phyloP scores from a whole-genome alignment of 1,284 basidiomycete species.

The Ustilago trichophora region DNA sequence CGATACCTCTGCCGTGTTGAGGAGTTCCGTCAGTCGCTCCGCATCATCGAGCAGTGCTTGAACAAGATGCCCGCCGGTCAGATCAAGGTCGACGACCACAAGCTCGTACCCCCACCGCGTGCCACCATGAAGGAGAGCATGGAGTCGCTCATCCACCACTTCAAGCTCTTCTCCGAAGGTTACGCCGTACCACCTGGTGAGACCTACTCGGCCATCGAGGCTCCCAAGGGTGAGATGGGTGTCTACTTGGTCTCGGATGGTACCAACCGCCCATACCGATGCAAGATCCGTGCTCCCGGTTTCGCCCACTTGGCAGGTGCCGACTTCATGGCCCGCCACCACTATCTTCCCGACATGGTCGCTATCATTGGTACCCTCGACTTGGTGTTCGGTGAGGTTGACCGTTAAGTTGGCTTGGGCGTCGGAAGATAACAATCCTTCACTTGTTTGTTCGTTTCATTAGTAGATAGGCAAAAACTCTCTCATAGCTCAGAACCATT shows the following conservation, averaged over 20 bases:
- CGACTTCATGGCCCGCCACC: constrained; percentile 63
- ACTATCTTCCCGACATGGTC: constrained; percentile 65
- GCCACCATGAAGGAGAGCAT: constrained; percentile 99
- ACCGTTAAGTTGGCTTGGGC: constrained; percentile 26
- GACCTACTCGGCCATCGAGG: constrained; percentile 97
- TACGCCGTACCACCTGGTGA: constrained; percentile 95
- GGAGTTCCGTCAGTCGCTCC: constrained; percentile 93
- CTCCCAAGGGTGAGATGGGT: constrained; percentile 96
- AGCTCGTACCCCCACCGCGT: constrained; percentile 94
- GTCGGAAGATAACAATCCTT: neutral
- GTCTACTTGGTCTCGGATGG: constrained; percentile 66
- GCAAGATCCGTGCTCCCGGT: constrained; percentile 65
- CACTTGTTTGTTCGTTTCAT: neutral
- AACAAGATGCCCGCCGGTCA: constrained; percentile 97
- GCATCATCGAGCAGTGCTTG: constrained; percentile 83
- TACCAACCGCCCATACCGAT: constrained; percentile 64
- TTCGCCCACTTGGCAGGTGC: constrained; percentile 65
- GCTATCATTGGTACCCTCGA: constrained; percentile 66
- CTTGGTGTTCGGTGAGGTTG: constrained; percentile 66
- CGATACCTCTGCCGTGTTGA: constrained; percentile 94
- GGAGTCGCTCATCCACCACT: constrained; percentile 96
- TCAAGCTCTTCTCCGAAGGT: constrained; percentile 94
- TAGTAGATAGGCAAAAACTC: constrained; percentile 14
- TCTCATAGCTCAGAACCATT: neutral
- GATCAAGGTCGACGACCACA: constrained; percentile 96